Percentiles rank a stretch among this genome's conserved stretches.
Evolutionary conservation across 2,329 filamentous ascomycete species (phyloP).

Genomic region (Apiospora marii): DNA sequence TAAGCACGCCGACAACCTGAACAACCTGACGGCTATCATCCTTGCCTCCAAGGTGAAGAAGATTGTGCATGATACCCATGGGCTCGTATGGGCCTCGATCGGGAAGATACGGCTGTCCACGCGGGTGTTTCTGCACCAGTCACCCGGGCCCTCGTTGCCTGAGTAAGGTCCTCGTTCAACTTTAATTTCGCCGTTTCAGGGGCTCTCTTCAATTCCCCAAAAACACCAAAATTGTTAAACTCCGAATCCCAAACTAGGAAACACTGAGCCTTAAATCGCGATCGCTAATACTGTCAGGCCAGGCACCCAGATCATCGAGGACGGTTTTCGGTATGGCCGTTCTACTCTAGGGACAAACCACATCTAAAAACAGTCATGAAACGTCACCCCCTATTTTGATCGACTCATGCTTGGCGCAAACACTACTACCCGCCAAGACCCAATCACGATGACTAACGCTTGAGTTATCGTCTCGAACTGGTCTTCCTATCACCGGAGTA

Average conservation of each 20-base stretch:
- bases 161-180: slow-evolving; percentile 8
- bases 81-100: neutral
- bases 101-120: slow-evolving; percentile 5
- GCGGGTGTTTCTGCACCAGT: neutral
- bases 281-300: neutral
- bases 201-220: neutral
- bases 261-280: neutral
- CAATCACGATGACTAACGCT: neutral
- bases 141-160: neutral
- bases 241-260: neutral
- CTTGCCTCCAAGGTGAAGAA: neutral
- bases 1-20: neutral
- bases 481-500: slow-evolving; percentile 9
- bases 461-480: neutral
- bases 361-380: neutral
- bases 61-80: neutral
- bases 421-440: neutral
- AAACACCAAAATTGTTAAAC: neutral
- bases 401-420: neutral
- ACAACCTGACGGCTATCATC: neutral
- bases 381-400: slow-evolving; percentile 2
- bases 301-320: neutral
- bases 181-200: neutral
- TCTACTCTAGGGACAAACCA: neutral
- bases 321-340: neutral